Base-by-base conservation (phyloP, 257 asterid species). In the Solanum commersonii region DNA sequence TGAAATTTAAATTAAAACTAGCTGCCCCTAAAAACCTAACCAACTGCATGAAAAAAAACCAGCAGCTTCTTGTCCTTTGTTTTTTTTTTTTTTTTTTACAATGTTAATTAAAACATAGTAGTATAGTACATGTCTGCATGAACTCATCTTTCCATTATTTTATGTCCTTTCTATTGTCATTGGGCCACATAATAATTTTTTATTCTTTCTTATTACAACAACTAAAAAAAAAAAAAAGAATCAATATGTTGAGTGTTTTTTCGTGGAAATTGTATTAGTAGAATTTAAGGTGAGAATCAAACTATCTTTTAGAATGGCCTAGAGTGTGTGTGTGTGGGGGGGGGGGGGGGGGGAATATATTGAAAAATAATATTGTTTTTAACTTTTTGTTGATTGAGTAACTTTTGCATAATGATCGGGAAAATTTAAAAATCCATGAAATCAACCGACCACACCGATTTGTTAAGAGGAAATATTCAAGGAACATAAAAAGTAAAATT, bases 21-120 rank as follows among this genome's bases (percentile, higher is more conserved):
- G 68, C 93, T 44, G 60, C 91, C 88, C 87, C 37, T 65, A n/a
- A 40, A 40, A 85, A 87, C 85, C 89, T 84, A 89, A 35, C 25
- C 71, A 72, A 71, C 68, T 86, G 83, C 87, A 12, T 88, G 88
- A 65, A 37, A 81, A 90, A 88, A 92, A 88, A 90, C 92, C 90
- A 91, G 89, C 90, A 87, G 84, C 90, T 33, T 86, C 65, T 73
- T 73, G 74, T 72, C 68, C 20, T 44, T 42, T 38, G 0, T 38
- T 40, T 27, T 37, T 4, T 0, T 10, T 70, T 84, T n/a, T 1
- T 33, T 22, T 83, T 56, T 56, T 49, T 14, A 60, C 74, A 59
- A 86, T 84, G 79, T 44, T 72, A 44, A 72, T 71, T 33, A 71
- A 86, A 72, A 44, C 84, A 71, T 46, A 63, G 71, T n/a, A 4